Conservation (phyloP, 2,329 filamentous ascomycete genomes). For the Calycina herbarum region DNA sequence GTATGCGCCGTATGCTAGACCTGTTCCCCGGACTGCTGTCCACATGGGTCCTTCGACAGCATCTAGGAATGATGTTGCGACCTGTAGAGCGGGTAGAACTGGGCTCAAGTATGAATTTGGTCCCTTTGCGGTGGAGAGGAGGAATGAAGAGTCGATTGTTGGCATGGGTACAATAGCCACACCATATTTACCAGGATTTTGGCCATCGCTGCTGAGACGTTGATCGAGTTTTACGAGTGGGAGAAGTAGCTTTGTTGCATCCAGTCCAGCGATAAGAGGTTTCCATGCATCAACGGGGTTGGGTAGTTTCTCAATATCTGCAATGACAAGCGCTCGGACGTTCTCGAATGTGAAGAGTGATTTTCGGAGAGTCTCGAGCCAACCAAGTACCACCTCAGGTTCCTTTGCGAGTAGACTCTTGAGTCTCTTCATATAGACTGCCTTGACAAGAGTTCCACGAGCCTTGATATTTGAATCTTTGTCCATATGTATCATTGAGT, state of each 20-base stretch:
- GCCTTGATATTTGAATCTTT: constrained; percentile 74
- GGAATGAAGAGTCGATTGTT: constrained; percentile 89
- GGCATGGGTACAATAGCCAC: constrained; percentile 86
- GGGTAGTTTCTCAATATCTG: constrained; percentile 71
- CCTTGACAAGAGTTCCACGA: constrained; percentile 80
- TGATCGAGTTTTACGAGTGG: constrained; percentile 70
- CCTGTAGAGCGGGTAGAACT: constrained; percentile 77
- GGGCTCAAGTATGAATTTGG: constrained; percentile 75
- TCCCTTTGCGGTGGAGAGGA: constrained; percentile 72
- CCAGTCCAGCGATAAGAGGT: constrained; percentile 43
- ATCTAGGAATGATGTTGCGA: constrained; percentile 88
- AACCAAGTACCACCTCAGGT: constrained; percentile 71
- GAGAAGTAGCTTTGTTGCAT: constrained; percentile 55
- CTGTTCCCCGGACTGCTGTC: constrained; percentile 88
- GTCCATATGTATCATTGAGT: constrained; percentile 79
- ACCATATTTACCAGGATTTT: constrained; percentile 69
- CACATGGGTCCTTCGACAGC: constrained; percentile 92
- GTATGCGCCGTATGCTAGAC: constrained; percentile 84
- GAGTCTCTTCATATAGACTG: constrained; percentile 81
- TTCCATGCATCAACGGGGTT: constrained; percentile 82
- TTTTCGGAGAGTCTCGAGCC: constrained; percentile 74
- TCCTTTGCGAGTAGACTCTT: constrained; percentile 78
- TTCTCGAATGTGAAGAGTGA: constrained; percentile 82
- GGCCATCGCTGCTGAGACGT: constrained; percentile 74
- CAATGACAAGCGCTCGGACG: constrained; percentile 80